These are phyloP conservation scores for Diplodia mutila DNA, from an alignment of 2,329 filamentous ascomycete species.

Conservation along the genomic window DNA sequence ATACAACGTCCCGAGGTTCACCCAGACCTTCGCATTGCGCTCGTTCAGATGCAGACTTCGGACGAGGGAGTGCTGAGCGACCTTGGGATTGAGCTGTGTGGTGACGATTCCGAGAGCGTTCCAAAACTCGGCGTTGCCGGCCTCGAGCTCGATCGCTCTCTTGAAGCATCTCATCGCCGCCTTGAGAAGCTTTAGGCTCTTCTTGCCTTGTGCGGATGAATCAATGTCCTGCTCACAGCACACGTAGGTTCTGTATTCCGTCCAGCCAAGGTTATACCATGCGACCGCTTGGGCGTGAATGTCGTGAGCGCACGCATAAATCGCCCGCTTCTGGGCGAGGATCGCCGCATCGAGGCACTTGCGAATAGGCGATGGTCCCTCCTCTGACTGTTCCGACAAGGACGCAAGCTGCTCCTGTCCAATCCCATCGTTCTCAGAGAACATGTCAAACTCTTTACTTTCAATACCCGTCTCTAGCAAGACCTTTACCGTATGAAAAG, in stretches of 20 bases:
- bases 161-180: conserved; percentile 91
- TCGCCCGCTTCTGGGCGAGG: conserved; percentile 83
- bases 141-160: conserved; percentile 90
- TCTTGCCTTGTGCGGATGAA: conserved; percentile 48
- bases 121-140: conserved; percentile 95
- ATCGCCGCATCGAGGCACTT: conserved; percentile 72
- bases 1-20: conserved; percentile 86
- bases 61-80: conserved; percentile 92
- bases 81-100: conserved; percentile 79
- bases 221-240: conserved; percentile 58
- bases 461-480: conserved; percentile 63
- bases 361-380: conserved; percentile 45
- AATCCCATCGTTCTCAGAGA: conserved; percentile 72
- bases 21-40: conserved; percentile 80
- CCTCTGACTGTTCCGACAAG: conserved; percentile 30
- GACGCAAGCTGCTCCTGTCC: conserved; percentile 45
- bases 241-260: conserved; percentile 79
- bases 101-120: conserved; percentile 93
- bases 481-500: conserved; percentile 58
- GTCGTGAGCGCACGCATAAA: conserved; percentile 73
- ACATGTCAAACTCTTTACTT: conserved; percentile 60
- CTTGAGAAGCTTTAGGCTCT: conserved; percentile 66
- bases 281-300: conserved; percentile 90
- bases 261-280: conserved; percentile 96
- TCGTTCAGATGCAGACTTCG: conserved; percentile 93